Evolutionary conservation across 116 monocot species (phyloP).

Genomic region (Cymodocea nodosa): DNA sequence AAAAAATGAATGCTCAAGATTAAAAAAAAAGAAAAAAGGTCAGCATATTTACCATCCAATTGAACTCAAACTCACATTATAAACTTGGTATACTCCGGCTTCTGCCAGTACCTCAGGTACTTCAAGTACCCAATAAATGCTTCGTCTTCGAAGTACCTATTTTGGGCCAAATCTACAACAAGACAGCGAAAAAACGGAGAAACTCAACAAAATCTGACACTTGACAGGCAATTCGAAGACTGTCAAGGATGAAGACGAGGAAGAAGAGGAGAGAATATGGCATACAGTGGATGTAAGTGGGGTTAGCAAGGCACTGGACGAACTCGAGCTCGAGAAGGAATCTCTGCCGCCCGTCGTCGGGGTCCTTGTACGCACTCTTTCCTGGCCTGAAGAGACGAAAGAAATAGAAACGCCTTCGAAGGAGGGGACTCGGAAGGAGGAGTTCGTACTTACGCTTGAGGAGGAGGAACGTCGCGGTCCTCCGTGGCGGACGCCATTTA

Average conservation of each 20-base stretch:
- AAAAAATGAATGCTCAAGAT: neutral
- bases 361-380: slow-evolving; percentile 52
- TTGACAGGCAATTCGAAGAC: neutral
- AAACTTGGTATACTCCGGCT: slow-evolving; percentile 79
- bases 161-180: slow-evolving; percentile 83
- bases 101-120: slow-evolving; percentile 92
- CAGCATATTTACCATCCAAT: neutral
- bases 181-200: neutral
- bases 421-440: too few relatives aligned
- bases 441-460: too few relatives aligned
- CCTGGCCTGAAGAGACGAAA: slow-evolving; percentile 16
- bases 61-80: slow-evolving; percentile 56
- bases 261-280: neutral
- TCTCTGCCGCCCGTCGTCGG: slow-evolving; percentile 76
- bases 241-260: neutral
- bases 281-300: slow-evolving; percentile 91
- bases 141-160: slow-evolving; percentile 95
- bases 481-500: too few relatives aligned
- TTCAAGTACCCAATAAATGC: slow-evolving; percentile 98
- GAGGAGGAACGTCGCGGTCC: too few relatives aligned
- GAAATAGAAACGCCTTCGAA: too few relatives aligned
- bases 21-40: neutral
- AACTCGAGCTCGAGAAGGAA: slow-evolving; percentile 91
- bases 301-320: slow-evolving; percentile 84
- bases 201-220: neutral